Base-by-base conservation (phyloP, 768 basidiomycete genomes). In the Lactarius sanguifluus region DNA sequence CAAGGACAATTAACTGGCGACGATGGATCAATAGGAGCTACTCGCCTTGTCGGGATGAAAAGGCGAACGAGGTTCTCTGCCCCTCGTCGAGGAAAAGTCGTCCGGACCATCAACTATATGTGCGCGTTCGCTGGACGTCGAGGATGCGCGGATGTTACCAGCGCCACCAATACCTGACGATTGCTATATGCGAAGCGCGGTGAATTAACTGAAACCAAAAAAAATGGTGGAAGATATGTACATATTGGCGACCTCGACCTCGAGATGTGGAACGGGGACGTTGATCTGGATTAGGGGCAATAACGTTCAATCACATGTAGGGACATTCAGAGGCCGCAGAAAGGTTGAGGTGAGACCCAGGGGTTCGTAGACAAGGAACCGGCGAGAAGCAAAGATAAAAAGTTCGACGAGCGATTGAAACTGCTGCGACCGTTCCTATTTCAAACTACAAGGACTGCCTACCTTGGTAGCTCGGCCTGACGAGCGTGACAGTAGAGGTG, bases 81-180 rank as follows among this genome's bases (percentile, higher is more conserved):
- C 61, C 50, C 50, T 25, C n/a, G 59, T 61, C 25, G 20, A 16
- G 13, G 60, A 45, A 43, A 25, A 20, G 20, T 59, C 36, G n/a
- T 40, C 32, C 28, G 32, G 32, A 10, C 28, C 40, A n/a, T 63
- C 57, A 40, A 40, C 54, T 25, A 3, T 5, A 8, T 4, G 5
- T 13, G 50, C 8, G 23, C 6, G 12, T 18, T 40, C 47, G 12
- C 13, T 13, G 5, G 41, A 28, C 3, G 15, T 8, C 25, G 61
- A 38, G 36, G 43, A 32, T 28, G 55, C 18, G 52, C 25, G 59
- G n/a, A 69, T 43, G 43, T 69, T 63, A 30, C 68, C 68, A 34
- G 36, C 41, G 20, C 68, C 65, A 34, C 65, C 61, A 25, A 66
- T 66, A 34, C 61, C 68, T 16, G 65, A 56, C 13, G 57, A 59